Percentiles rank a stretch among this genome's conserved stretches.
Conservation (phyloP, 208 protist genomes). For the Porcisia hertigi region DNA sequence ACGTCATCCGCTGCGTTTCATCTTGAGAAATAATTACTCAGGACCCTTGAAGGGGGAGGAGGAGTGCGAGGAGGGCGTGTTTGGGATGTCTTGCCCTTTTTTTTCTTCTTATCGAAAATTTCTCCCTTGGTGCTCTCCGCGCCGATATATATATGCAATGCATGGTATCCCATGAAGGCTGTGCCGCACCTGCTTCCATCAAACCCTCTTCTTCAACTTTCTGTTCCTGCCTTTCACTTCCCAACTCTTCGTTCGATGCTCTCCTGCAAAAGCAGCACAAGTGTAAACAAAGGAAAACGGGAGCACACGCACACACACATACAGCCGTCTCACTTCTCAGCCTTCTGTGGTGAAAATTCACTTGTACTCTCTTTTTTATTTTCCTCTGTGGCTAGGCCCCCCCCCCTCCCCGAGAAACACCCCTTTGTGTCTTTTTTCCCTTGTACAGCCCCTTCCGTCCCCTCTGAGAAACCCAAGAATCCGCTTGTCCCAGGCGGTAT, state of each 20-base stretch:
- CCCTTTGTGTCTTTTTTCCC: background rate
- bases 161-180: background rate
- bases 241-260: background rate
- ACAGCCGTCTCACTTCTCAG: background rate
- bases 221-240: background rate
- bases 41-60: background rate
- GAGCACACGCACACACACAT: background rate
- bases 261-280: constrained; percentile 6
- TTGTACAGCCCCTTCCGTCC: background rate
- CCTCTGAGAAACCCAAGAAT: background rate
- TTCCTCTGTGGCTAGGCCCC: background rate
- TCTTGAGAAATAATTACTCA: no score
- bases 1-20: background rate
- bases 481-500: constrained; percentile 6
- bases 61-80: background rate
- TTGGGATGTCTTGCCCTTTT: background rate
- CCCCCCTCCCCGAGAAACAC: background rate
- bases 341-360: constrained; percentile 5
- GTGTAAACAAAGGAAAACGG: background rate
- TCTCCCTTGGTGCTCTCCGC: background rate
- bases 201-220: background rate
- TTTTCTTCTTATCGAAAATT: background rate
- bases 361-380: background rate
- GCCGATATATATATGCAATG: background rate
- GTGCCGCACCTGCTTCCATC: background rate